Evolutionary conservation across 2,329 filamentous ascomycete species (phyloP).

Genomic region (Bipolaris cookei): DNA sequence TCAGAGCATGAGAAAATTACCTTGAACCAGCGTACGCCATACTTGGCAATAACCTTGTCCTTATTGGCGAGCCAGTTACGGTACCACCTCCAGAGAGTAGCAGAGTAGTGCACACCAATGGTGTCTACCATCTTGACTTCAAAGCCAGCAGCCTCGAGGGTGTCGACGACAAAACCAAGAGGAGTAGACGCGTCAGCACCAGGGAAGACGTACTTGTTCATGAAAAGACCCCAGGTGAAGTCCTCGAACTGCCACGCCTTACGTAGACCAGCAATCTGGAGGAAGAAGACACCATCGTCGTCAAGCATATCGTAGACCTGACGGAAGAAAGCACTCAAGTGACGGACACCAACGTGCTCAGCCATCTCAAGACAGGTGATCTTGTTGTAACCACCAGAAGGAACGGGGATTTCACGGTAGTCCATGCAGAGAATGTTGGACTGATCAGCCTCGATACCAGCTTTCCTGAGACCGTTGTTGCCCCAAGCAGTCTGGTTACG

Average conservation of each 20-base stretch:
- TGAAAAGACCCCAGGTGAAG: slow-evolving; percentile 96
- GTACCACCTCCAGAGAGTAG: slow-evolving; percentile 98
- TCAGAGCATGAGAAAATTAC: slow-evolving; percentile 60
- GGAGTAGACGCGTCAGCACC: slow-evolving; percentile 95
- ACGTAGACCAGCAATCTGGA: slow-evolving; percentile 92
- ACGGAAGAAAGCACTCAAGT: slow-evolving; percentile 78
- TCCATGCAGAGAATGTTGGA: slow-evolving; percentile 94
- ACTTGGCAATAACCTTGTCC: slow-evolving; percentile 93
- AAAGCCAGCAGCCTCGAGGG: slow-evolving; percentile 83
- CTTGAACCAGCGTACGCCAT: slow-evolving; percentile 93
- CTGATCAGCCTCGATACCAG: slow-evolving; percentile 83
- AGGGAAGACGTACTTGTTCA: slow-evolving; percentile 99
- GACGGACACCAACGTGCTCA: slow-evolving; percentile 94
- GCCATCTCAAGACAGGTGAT: slow-evolving; percentile 99
- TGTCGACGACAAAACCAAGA: slow-evolving; percentile 83
- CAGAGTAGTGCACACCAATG: slow-evolving; percentile 94
- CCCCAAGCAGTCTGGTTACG: slow-evolving; percentile 98
- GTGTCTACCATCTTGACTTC: slow-evolving; percentile 94
- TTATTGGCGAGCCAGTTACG: slow-evolving; percentile 96
- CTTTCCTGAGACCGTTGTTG: slow-evolving; percentile 84
- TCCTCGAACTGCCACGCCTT: slow-evolving; percentile 98
- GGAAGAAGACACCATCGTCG: slow-evolving; percentile 93
- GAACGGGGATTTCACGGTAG: slow-evolving; percentile 90
- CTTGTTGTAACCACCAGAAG: slow-evolving; percentile 83
- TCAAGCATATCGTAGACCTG: slow-evolving; percentile 96